These are phyloP conservation scores for Calonectria fujianensis DNA, from an alignment of 2,329 filamentous ascomycete genomes.

Conservation along the genomic window DNA sequence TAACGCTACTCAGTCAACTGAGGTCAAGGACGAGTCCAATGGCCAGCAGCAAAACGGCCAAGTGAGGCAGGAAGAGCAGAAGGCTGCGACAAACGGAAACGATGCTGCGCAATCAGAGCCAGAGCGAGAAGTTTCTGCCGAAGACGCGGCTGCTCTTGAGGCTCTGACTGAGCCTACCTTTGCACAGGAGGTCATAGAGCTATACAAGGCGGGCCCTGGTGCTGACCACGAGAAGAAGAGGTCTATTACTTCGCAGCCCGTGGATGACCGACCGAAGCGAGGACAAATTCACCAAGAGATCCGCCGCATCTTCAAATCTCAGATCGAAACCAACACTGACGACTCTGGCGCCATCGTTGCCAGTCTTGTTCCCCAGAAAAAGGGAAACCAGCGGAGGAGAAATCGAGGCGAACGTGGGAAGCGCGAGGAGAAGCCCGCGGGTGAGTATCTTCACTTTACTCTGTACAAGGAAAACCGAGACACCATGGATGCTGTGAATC, in stretches of 20 bases:
- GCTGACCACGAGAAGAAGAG: constrained; percentile 55
- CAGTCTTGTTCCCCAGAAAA: constrained; percentile 73
- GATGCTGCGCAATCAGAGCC: constrained; percentile 48
- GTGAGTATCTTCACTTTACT: constrained; percentile 91
- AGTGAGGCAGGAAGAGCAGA: constrained; percentile 44
- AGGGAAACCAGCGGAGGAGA: constrained; percentile 54
- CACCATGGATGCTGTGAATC: constrained; percentile 92
- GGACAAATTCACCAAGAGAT: constrained; percentile 76
- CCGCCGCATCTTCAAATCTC: constrained; percentile 86
- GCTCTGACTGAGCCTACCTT: constrained; percentile 63
- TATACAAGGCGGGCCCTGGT: constrained; percentile 63
- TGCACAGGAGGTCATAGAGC: constrained; percentile 63
- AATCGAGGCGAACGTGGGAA: constrained; percentile 51
- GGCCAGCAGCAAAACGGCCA: constrained; percentile 24
- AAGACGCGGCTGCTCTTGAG: constrained; percentile 61
- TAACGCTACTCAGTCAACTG: constrained; percentile 43
- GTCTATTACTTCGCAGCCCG: constrained; percentile 62
- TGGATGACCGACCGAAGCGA: constrained; percentile 67
- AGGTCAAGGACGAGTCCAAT: constrained; percentile 45
- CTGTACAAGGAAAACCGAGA: constrained; percentile 98
- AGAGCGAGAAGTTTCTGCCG: constrained; percentile 55
- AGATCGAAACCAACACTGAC: constrained; percentile 84
- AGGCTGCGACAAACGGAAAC: constrained; percentile 43
- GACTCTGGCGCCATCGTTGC: constrained; percentile 78
- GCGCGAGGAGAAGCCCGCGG: constrained; percentile 65